phyloP scores from a whole-genome alignment of 306 rosid species.

The Cyclanthera cordifolia region DNA sequence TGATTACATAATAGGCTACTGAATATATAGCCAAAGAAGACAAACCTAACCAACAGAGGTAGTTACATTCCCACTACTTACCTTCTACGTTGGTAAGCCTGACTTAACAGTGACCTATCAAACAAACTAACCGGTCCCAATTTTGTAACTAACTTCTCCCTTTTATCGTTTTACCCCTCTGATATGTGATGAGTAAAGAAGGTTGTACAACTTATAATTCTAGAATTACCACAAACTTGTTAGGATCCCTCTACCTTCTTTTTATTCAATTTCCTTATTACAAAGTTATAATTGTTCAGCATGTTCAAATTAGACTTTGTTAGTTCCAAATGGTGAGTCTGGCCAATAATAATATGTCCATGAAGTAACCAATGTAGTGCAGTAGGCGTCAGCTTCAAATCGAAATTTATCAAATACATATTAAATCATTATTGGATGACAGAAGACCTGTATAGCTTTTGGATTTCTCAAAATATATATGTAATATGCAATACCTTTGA shows the following conservation, averaged over 20 bases:
- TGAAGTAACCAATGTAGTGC: not conserved
- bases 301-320: not conserved
- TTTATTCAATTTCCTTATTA: not conserved
- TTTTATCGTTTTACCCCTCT: too few species aligned
- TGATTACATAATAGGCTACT: too few species aligned
- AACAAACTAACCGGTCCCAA: too few species aligned
- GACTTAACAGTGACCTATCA: too few species aligned
- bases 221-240: not conserved
- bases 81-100: too few species aligned
- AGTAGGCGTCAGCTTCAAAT: not conserved
- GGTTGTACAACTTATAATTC: too few species aligned
- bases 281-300: not conserved
- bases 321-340: not conserved
- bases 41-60: too few species aligned
- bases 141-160: too few species aligned
- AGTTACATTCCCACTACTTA: too few species aligned
- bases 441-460: not conserved
- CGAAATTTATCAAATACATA: not conserved
- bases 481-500: constrained; percentile 58
- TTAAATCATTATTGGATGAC: not conserved
- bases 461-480: not conserved
- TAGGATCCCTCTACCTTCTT: not conserved
- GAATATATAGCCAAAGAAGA: too few species aligned
- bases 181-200: too few species aligned
- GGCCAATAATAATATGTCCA: not conserved